Conservation (phyloP, 371 early-diverging fungal genomes). For the Mortierella sp. region DNA sequence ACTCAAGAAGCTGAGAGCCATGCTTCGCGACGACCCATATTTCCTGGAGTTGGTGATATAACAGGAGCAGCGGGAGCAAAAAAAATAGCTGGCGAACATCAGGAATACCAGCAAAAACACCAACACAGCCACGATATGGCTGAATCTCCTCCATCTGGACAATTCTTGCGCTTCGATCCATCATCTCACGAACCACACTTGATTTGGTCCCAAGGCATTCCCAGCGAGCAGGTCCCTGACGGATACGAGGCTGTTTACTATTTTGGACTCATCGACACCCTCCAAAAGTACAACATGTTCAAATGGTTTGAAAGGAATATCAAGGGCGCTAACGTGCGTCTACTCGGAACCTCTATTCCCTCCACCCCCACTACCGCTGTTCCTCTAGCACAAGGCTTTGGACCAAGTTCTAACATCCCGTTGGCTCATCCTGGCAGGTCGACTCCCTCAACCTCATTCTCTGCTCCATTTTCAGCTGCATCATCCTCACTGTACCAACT, state of each 20-base stretch:
- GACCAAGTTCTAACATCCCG: background rate
- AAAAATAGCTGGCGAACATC: background rate
- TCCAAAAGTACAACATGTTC: slow-evolving; percentile 68
- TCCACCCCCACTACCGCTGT: slow-evolving; percentile 3
- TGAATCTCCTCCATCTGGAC: background rate
- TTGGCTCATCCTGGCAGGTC: slow-evolving; percentile 23
- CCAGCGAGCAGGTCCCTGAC: slow-evolving; percentile 34
- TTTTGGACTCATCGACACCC: slow-evolving; percentile 69
- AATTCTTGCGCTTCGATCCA: background rate
- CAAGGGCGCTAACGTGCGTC: slow-evolving; percentile 58
- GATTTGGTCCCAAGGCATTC: slow-evolving; percentile 52
- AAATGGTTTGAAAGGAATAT: slow-evolving; percentile 70
- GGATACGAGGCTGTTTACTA: slow-evolving; percentile 63
- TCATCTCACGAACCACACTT: background rate
- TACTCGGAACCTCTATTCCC: slow-evolving; percentile 22
- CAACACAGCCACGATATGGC: background rate
- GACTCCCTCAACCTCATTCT: slow-evolving; percentile 21
- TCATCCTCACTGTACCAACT: slow-evolving; percentile 33
- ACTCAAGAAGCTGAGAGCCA: background rate
- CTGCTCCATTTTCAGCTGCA: slow-evolving; percentile 4
- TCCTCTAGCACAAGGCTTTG: background rate
- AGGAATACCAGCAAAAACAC: slow-evolving; percentile 6
- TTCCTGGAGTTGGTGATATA: background rate
- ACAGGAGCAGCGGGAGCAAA: background rate
- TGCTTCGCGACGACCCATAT: background rate